A percentile compares a stretch with the other conserved stretches of the same genome.
These are phyloP conservation scores for Ajuga chamaepitys DNA, from an alignment of 257 asterid genomes.

Conservation along the genomic window DNA sequence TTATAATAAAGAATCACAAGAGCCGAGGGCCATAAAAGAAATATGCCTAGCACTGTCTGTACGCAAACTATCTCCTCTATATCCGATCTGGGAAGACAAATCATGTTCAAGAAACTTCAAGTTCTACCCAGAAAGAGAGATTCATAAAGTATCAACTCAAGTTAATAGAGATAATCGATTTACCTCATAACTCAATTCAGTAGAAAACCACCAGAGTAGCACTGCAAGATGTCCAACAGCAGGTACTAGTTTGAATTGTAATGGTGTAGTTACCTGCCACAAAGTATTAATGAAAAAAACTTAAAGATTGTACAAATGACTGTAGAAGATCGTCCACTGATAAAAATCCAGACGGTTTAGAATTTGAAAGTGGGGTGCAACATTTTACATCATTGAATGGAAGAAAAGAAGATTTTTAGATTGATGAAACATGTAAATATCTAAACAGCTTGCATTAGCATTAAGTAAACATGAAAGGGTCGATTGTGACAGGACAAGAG, in stretches of 20 bases:
- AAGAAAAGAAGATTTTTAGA: neutral
- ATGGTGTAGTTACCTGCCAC: constrained; percentile 74
- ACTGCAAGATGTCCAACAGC: constrained; percentile 72
- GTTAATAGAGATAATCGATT: neutral
- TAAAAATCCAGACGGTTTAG: neutral
- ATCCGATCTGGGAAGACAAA: constrained; percentile 63
- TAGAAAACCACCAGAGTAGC: constrained; percentile 64
- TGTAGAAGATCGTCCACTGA: too few relatives aligned
- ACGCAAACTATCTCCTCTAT: constrained; percentile 60
- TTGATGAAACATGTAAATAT: neutral
- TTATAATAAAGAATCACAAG: constrained; percentile 56
- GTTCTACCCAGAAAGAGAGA: constrained; percentile 16
- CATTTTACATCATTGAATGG: neutral
- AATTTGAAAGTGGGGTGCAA: neutral
- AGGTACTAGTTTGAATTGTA: constrained; percentile 77
- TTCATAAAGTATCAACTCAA: constrained; percentile 1
- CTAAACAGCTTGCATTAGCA: neutral
- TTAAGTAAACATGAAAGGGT: neutral
- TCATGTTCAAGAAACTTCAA: constrained; percentile 34
- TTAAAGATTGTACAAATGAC: too few relatives aligned
- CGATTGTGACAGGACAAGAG: neutral
- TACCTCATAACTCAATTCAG: constrained; percentile 59
- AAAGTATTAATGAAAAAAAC: constrained; percentile 18
- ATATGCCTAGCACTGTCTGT: constrained; percentile 62
- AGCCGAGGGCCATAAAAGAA: constrained; percentile 56